phyloP scores from a whole-genome alignment of 2,329 filamentous ascomycete genomes.

The Lachnellula subtilissima region DNA sequence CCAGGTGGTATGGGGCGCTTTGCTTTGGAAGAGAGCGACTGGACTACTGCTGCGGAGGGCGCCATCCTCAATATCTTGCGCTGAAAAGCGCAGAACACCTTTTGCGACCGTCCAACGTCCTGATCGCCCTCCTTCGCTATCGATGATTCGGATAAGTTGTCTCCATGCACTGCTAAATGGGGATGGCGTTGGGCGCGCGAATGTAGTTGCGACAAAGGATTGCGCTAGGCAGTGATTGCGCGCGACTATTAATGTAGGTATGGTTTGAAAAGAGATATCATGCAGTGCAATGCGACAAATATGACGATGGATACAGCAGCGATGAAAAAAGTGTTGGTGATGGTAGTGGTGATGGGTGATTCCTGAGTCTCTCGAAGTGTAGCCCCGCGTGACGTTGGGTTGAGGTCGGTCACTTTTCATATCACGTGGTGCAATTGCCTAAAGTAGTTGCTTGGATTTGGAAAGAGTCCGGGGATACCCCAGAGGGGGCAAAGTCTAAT shows the following conservation, averaged over 20 bases:
- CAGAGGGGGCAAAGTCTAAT: too few species aligned
- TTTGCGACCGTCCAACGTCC: not conserved
- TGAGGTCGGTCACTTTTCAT: too few species aligned
- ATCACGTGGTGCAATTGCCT: too few species aligned
- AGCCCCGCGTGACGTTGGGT: not conserved
- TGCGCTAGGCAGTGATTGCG: not conserved
- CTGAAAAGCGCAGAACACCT: not conserved
- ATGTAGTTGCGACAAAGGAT: not conserved
- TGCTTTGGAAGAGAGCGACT: constrained; percentile 45
- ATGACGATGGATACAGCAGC: not conserved
- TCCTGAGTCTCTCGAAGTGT: not conserved
- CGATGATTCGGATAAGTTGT: not conserved
- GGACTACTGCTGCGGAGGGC: constrained; percentile 25
- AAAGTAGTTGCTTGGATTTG: too few species aligned
- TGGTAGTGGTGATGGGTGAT: not conserved
- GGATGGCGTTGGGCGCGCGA: not conserved
- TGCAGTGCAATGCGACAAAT: not conserved
- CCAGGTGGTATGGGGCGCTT: constrained; percentile 64
- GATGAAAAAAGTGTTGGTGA: not conserved
- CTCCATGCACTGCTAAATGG: not conserved
- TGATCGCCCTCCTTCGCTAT: constrained; percentile 1
- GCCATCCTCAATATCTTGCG: constrained; percentile 22
- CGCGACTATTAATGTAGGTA: not conserved
- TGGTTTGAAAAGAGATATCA: not conserved
- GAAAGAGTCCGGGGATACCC: too few species aligned